These are phyloP conservation scores for Aspergillus piperis DNA, from an alignment of 2,329 filamentous ascomycete species.

Conservation along the genomic window DNA sequence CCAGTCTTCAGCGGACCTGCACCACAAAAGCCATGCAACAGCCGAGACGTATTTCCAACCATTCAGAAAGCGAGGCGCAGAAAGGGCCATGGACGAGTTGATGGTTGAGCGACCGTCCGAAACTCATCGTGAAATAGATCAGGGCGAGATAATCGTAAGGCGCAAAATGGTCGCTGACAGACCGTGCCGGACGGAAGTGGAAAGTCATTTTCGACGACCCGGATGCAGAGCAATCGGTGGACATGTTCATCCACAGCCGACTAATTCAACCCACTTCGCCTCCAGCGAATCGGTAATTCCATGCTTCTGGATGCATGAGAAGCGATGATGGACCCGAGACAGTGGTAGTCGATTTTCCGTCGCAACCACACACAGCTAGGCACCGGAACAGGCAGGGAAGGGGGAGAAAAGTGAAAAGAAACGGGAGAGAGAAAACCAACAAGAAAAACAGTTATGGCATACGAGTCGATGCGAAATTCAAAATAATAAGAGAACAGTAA, in stretches of 20 bases:
- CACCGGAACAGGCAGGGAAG: background rate
- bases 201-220: background rate
- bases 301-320: conserved; percentile 7
- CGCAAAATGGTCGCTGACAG: conserved; percentile 6
- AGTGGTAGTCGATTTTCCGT: background rate
- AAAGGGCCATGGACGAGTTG: background rate
- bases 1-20: background rate
- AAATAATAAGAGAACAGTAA: background rate
- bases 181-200: background rate
- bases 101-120: conserved; percentile 7
- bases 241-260: background rate
- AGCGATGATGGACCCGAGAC: conserved; percentile 4
- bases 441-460: background rate
- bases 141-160: conserved; percentile 13
- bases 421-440: background rate
- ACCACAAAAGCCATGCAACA: conserved; percentile 9
- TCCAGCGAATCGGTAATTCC: background rate
- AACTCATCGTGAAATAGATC: background rate
- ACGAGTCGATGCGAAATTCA: background rate
- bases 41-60: conserved; percentile 9
- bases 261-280: background rate
- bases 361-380: background rate
- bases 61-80: background rate
- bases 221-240: background rate
- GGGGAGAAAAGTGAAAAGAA: background rate